Evolutionary conservation across 2,329 filamentous ascomycete genomes (phyloP).

Genomic region (Didymella lethalis): DNA sequence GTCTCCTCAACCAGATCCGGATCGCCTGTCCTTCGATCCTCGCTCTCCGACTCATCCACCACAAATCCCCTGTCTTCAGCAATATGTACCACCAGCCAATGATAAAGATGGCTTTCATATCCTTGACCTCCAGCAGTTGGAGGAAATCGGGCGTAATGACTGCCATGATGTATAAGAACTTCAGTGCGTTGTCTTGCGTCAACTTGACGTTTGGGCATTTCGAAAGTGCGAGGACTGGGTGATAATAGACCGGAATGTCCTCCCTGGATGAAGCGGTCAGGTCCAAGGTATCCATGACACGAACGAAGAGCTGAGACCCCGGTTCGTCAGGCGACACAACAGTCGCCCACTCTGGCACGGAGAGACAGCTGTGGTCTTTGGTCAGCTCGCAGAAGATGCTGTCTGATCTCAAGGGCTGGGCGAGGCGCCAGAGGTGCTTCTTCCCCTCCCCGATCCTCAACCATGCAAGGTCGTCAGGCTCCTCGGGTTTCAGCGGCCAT

Average conservation of each 20-base stretch:
- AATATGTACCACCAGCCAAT: slow-evolving; percentile 66
- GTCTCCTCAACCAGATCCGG: slow-evolving; percentile 35
- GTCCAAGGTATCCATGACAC: slow-evolving; percentile 44
- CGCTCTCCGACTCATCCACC: slow-evolving; percentile 42
- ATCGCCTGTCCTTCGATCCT: slow-evolving; percentile 36
- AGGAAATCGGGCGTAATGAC: slow-evolving; percentile 57
- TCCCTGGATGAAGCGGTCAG: slow-evolving; percentile 31
- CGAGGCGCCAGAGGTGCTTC: slow-evolving; percentile 60
- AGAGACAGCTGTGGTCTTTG: slow-evolving; percentile 28
- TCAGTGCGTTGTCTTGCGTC: slow-evolving; percentile 53
- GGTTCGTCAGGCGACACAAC: neutral
- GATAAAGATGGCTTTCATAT: slow-evolving; percentile 62
- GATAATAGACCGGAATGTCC: slow-evolving; percentile 37
- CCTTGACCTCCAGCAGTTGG: slow-evolving; percentile 58
- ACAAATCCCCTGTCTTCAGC: slow-evolving; percentile 31
- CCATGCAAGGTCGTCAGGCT: slow-evolving; percentile 63
- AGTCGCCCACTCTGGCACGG: slow-evolving; percentile 24
- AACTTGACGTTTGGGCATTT: slow-evolving; percentile 50
- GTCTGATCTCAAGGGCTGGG: slow-evolving; percentile 58
- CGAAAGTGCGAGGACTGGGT: slow-evolving; percentile 49
- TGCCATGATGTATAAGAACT: slow-evolving; percentile 59
- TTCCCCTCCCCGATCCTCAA: slow-evolving; percentile 66
- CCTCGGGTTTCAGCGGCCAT: slow-evolving; percentile 63
- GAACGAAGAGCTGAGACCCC: slow-evolving; percentile 41
- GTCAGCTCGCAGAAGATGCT: slow-evolving; percentile 56